These are phyloP conservation scores for Cyberlindnera saturnus DNA, from an alignment of 805 yeast genomes.

Conservation along the genomic window DNA sequence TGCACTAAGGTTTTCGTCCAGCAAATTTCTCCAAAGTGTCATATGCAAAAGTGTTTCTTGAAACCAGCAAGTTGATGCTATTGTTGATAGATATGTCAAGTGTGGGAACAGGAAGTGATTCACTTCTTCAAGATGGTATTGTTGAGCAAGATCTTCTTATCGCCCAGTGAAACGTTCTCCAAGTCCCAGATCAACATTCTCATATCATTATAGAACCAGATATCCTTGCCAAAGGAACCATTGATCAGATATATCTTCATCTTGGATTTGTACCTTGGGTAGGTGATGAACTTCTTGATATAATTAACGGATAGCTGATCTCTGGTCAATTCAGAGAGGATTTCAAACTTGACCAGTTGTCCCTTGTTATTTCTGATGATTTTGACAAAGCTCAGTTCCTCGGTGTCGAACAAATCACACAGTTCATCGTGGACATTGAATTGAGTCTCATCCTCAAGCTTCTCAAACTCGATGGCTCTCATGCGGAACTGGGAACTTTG, in stretches of 20 bases:
- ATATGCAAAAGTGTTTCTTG: not conserved
- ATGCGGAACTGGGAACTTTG: conserved; percentile 2
- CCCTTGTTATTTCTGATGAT: conserved; percentile 35
- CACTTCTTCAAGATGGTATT: conserved; percentile 12
- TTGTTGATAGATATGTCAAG: not conserved
- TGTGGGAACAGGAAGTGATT: not conserved
- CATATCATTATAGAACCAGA: conserved; percentile 25
- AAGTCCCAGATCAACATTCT: conserved; percentile 26
- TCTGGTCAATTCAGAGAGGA: conserved; percentile 15
- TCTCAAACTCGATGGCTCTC: conserved; percentile 17
- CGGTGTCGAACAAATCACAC: conserved; percentile 12
- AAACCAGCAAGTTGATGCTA: not conserved
- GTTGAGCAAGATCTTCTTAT: conserved; percentile 21
- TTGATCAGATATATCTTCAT: conserved; percentile 34
- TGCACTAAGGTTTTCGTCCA: not conserved
- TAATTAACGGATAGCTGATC: conserved; percentile 14
- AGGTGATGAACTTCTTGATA: conserved; percentile 34
- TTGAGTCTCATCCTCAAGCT: conserved; percentile 5
- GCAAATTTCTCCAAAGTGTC: not conserved
- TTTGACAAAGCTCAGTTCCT: conserved; percentile 29
- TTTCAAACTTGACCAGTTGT: conserved; percentile 32
- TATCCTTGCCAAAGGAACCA: conserved; percentile 19
- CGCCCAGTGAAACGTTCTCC: conserved; percentile 11
- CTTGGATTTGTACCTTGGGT: conserved; percentile 38
- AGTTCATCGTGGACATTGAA: conserved; percentile 14